Conservation (phyloP, 2,329 filamentous ascomycete genomes). For the Colletotrichum ledebouriae region DNA sequence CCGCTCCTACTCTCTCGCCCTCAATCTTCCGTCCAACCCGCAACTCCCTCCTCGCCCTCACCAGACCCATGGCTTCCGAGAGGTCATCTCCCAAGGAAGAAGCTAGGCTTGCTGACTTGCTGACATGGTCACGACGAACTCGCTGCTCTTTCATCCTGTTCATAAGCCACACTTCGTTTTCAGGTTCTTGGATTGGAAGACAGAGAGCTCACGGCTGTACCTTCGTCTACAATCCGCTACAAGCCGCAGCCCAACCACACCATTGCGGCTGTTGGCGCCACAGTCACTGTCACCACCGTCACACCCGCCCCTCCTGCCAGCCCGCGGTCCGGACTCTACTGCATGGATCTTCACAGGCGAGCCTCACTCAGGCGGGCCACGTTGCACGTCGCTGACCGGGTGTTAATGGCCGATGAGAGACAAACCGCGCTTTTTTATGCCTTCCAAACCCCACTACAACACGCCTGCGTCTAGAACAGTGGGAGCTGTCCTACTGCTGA, state of each 20-base stretch:
- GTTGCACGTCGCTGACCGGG: conserved; percentile 43
- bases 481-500: conserved; percentile 11
- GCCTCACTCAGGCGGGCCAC: conserved; percentile 44
- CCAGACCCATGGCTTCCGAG: background rate
- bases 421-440: conserved; percentile 23
- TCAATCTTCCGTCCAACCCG: conserved; percentile 7
- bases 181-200: background rate
- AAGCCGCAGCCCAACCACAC: conserved; percentile 30
- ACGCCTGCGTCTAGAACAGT: conserved; percentile 15
- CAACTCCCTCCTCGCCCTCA: background rate
- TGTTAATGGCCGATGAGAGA: conserved; percentile 37
- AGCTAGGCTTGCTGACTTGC: conserved; percentile 13
- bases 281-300: conserved; percentile 31
- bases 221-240: conserved; percentile 8
- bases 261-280: conserved; percentile 30
- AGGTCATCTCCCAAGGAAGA: background rate
- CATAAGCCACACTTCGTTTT: background rate
- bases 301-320: conserved; percentile 42
- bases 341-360: conserved; percentile 42
- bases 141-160: background rate
- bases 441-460: conserved; percentile 24
- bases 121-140: conserved; percentile 7
- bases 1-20: conserved; percentile 5
- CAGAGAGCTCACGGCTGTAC: conserved; percentile 5
- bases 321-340: conserved; percentile 40